Evolutionary conservation across 2,329 filamentous ascomycete genomes (phyloP), one percentile per base, ranked within the genome.

Genomic region (Torrubiellomyces zombiae): DNA sequence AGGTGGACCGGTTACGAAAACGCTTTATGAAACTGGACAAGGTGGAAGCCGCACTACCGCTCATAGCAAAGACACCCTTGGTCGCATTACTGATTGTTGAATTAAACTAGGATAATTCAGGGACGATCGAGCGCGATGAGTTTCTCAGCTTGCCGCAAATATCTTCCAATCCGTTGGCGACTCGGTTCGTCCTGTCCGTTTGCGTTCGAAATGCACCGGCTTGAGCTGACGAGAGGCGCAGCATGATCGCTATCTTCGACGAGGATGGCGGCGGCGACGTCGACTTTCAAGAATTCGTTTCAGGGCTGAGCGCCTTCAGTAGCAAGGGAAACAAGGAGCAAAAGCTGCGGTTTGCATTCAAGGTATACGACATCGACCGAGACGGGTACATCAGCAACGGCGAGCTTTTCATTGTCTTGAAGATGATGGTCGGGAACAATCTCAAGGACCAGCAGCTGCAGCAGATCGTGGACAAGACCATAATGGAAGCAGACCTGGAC

Each of bases 341-440:
- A 60, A 98, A 98, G 63, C 67, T 95, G 36, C 75, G 73, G 27
- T 98, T 98, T 47, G 89, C 89, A 21, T 98, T 98, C 70, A 93
- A 94, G 55, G 89, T 98, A 32, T 98, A 98, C 63, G 89, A 98
- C 52, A 95, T 98, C 45, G 89, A 98, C 55, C 81, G 89, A 32
- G 89, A 98, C 53, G 89, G 89, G 14, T 98, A 80, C 58, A 98
- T 98, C 47, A 92, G 81, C 61, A 98, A 98, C 54, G 89, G 89
- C 43, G 89, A 98, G 62, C 69, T 98, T 25, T 98, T 95, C 54
- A 95, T 98, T 44, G 89, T 98, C 45, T 67, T 98, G 44, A 98
- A 98, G 77, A 98, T 98, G 89, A 98, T 98, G 89, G 89, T 98
- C 25, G 89, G 89, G 31, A 94, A 80, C 60, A 98, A 98, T 55